phyloP scores from a whole-genome alignment of 306 rosid species.

The Prosopis cineraria region DNA sequence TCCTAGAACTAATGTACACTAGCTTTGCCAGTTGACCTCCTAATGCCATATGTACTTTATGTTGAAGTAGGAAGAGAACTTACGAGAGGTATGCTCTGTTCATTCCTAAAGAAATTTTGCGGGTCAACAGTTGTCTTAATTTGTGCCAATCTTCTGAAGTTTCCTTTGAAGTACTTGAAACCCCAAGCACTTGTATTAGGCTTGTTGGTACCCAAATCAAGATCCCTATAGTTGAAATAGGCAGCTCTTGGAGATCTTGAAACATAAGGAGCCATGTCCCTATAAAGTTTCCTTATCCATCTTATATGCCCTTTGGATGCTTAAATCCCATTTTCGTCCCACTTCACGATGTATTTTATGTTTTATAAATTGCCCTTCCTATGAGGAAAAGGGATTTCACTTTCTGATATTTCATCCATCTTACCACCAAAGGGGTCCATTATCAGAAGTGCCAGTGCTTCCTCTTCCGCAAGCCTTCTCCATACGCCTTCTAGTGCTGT shows the following conservation, averaged over 20 bases:
- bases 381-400: constrained; percentile 49
- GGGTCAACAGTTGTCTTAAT: constrained; percentile 23
- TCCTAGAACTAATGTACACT: not conserved
- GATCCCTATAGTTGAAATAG: constrained; percentile 64
- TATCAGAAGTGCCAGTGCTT: constrained; percentile 30
- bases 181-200: constrained; percentile 47
- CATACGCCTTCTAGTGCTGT: constrained; percentile 45
- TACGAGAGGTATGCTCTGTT: constrained; percentile 11
- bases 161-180: constrained; percentile 26
- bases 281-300: constrained; percentile 45
- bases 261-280: constrained; percentile 53
- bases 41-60: not conserved
- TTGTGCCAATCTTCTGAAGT: constrained; percentile 22
- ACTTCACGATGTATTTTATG: constrained; percentile 54
- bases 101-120: constrained; percentile 15
- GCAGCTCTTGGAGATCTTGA: constrained; percentile 57
- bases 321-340: constrained; percentile 40
- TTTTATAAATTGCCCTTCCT: constrained; percentile 41
- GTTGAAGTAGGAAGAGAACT: not conserved
- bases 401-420: constrained; percentile 44
- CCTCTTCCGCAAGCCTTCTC: constrained; percentile 49
- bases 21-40: not conserved
- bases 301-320: constrained; percentile 42
- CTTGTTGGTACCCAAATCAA: constrained; percentile 51
- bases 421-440: constrained; percentile 50